These are phyloP conservation scores for Tremella mesenterica DNA, from an alignment of 768 basidiomycete species.

Conservation along the genomic window DNA sequence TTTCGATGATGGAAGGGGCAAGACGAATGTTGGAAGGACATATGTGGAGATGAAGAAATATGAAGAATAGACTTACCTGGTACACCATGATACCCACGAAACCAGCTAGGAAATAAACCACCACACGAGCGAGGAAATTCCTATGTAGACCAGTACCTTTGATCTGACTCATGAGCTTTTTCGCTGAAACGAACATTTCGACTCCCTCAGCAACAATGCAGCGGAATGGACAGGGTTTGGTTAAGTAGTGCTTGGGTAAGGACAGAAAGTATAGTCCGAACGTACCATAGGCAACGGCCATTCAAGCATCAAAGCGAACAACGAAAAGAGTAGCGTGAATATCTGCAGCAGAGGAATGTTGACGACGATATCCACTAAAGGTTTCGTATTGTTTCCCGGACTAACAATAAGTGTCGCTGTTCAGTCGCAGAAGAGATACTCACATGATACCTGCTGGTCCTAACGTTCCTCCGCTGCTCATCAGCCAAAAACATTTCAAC, in stretches of 20 bases:
- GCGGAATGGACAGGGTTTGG: background rate
- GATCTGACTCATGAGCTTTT: slow-evolving; percentile 8
- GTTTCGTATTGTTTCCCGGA: slow-evolving; percentile 53
- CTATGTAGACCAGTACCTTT: slow-evolving; percentile 53
- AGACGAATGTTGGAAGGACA: no score
- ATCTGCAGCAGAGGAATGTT: slow-evolving; percentile 67
- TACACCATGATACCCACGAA: slow-evolving; percentile 63
- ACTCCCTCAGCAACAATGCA: no score
- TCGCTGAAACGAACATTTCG: no score
- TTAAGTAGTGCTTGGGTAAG: no score
- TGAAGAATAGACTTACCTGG: slow-evolving; percentile 52
- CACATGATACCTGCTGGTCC: slow-evolving; percentile 41
- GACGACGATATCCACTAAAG: slow-evolving; percentile 70
- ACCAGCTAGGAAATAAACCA: slow-evolving; percentile 58
- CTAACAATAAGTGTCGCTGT: slow-evolving; percentile 41
- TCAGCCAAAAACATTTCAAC: no score
- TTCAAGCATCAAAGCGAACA: slow-evolving; percentile 60
- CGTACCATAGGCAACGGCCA: slow-evolving; percentile 53
- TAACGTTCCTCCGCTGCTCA: slow-evolving; percentile 56
- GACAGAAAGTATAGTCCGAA: no score
- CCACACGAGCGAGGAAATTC: slow-evolving; percentile 56
- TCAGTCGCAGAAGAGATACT: background rate
- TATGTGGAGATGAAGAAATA: background rate
- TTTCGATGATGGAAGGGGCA: no score
- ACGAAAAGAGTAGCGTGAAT: slow-evolving; percentile 55